Evolutionary conservation across 2,329 filamentous ascomycete genomes (phyloP).

Genomic region (Curvularia sp.): DNA sequence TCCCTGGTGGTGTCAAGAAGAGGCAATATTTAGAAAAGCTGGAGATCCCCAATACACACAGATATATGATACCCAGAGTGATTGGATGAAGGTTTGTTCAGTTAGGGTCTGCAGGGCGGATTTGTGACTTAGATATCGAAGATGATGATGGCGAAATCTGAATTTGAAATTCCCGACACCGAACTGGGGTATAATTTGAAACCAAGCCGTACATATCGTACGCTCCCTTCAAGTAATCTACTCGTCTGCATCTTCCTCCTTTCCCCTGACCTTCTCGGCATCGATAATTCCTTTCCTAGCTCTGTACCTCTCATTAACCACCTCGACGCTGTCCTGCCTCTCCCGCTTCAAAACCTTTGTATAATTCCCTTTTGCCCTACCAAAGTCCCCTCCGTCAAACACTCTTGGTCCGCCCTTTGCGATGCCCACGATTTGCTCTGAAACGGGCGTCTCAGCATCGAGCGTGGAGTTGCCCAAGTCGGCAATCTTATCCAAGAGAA

Average conservation of each 20-base stretch:
- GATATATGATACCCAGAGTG: constrained; percentile 2
- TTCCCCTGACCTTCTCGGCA: constrained; percentile 13
- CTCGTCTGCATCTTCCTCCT: constrained; percentile 44
- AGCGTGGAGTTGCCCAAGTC: constrained; percentile 46
- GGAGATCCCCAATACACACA: background rate
- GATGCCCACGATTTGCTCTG: constrained; percentile 28
- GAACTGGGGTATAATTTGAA: background rate
- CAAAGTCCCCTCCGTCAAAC: constrained; percentile 65
- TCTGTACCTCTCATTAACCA: constrained; percentile 68
- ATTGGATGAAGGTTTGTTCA: background rate
- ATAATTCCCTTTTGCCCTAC: constrained; percentile 65
- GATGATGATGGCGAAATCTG: background rate
- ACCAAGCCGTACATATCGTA: background rate
- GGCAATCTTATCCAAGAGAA: constrained; percentile 71
- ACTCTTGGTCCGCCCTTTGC: constrained; percentile 57
- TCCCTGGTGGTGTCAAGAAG: too few species aligned
- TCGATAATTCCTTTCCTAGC: constrained; percentile 57
- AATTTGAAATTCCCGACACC: background rate
- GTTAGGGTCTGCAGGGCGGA: background rate
- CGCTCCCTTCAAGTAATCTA: constrained; percentile 12
- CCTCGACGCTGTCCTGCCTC: constrained; percentile 65
- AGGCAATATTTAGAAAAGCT: background rate
- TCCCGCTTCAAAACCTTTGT: constrained; percentile 63
- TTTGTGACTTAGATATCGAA: background rate
- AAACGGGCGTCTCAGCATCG: constrained; percentile 19